Evolutionary conservation across 345 rosid genomes (phyloP).

Genomic region (Euphorbia pulcherrima): DNA sequence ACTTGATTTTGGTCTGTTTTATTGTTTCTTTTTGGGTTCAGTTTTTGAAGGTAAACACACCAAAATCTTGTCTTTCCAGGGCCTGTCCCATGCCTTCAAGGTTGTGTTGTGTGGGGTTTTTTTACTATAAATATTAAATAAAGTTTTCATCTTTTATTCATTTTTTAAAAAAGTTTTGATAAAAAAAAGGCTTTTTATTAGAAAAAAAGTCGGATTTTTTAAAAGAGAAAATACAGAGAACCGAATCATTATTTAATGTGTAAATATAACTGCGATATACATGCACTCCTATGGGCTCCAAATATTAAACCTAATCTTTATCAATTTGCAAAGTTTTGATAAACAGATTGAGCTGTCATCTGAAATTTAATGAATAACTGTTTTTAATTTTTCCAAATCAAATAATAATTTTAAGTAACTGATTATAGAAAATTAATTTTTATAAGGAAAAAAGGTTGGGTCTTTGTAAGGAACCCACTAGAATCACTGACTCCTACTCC

Average conservation of each 20-base stretch:
- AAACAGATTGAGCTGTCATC: neutral
- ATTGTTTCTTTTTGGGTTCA: neutral
- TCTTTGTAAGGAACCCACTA: constrained; percentile 54
- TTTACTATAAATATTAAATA: constrained; percentile 15
- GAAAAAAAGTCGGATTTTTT: constrained; percentile 36
- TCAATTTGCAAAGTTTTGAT: neutral
- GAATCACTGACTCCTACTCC: constrained; percentile 75
- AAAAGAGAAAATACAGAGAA: no score
- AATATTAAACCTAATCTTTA: no score
- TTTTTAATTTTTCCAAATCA: no score
- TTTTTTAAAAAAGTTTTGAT: neutral
- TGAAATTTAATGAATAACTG: no score
- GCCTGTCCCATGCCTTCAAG: constrained; percentile 38
- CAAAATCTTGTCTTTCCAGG: constrained; percentile 53
- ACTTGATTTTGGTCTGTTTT: constrained; percentile 20
- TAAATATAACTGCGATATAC: no score
- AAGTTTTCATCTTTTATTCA: no score
- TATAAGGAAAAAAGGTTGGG: constrained; percentile 34
- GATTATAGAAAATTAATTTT: no score
- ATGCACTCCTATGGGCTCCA: no score
- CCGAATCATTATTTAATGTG: no score
- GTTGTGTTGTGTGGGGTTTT: constrained; percentile 27
- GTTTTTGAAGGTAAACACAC: constrained; percentile 32
- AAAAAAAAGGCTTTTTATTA: no score
- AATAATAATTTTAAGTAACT: no score